Evolutionary conservation across 495 filamentous ascomycete species (phyloP).

Genomic region (Melanomma pulvis-pyrius): DNA sequence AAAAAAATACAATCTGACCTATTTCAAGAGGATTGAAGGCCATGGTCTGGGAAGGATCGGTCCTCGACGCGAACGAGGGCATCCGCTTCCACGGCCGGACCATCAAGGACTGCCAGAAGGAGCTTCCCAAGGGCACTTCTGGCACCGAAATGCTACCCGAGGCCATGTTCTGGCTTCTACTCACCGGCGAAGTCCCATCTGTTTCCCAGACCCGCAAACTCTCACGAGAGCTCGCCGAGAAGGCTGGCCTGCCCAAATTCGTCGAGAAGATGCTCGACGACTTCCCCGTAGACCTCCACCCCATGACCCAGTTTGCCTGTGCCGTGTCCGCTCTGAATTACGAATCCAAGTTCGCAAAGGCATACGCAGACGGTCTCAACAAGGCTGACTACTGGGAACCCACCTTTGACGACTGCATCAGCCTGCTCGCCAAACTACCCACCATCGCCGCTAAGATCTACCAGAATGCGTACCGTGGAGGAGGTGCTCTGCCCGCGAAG

Average conservation of each 20-base stretch:
- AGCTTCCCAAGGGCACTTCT: conserved; percentile 87
- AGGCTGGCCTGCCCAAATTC: conserved; percentile 79
- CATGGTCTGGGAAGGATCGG: conserved; percentile 98
- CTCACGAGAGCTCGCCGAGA: conserved; percentile 82
- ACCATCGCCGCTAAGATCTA: conserved; percentile 97
- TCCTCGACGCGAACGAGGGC: conserved; percentile 93
- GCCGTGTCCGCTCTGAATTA: conserved; percentile 93
- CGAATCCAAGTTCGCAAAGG: conserved; percentile 86
- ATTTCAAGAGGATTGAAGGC: conserved; percentile 75
- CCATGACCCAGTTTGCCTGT: conserved; percentile 97
- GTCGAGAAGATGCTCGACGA: conserved; percentile 85
- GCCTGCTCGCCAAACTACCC: conserved; percentile 91
- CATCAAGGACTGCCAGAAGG: conserved; percentile 94
- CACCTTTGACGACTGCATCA: conserved; percentile 94
- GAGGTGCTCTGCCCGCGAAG: conserved; percentile 73
- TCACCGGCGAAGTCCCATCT: conserved; percentile 90
- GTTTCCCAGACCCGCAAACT: conserved; percentile 77
- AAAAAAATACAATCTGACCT: conserved; percentile 17
- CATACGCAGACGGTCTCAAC: conserved; percentile 84
- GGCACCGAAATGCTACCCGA: conserved; percentile 99
- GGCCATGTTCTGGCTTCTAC: conserved; percentile 98
- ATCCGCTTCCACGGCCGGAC: conserved; percentile 98
- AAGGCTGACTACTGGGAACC: conserved; percentile 99
- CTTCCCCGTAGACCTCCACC: conserved; percentile 87
- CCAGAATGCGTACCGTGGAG: conserved; percentile 79